Conservation (phyloP, 176 grass and related monocot genomes). For the Triticum timopheevii region DNA sequence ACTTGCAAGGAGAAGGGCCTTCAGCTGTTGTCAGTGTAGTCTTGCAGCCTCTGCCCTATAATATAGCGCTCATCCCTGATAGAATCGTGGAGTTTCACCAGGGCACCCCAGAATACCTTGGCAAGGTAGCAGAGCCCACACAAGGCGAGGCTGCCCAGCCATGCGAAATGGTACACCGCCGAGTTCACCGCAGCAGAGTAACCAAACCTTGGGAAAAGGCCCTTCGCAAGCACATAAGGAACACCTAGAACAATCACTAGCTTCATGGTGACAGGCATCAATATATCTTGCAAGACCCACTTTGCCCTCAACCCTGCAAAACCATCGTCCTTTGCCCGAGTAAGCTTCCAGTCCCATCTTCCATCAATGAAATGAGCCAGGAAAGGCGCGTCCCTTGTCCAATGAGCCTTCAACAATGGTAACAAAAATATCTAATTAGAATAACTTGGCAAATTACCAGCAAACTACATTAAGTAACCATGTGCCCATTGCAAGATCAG, state of each 20-base stretch:
- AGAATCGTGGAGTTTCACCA: constrained; percentile 48
- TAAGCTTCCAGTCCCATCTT: constrained; percentile 45
- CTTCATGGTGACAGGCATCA: constrained; percentile 41
- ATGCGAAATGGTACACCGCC: constrained; percentile 50
- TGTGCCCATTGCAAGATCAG: not conserved
- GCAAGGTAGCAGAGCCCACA: constrained; percentile 20
- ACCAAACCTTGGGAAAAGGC: constrained; percentile 43
- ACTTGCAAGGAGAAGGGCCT: not conserved
- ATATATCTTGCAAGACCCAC: constrained; percentile 45
- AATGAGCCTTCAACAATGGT: constrained; percentile 32
- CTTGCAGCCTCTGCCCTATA: constrained; percentile 48
- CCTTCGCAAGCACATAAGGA: constrained; percentile 50
- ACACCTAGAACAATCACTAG: constrained; percentile 46
- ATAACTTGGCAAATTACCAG: not conserved
- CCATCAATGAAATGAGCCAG: constrained; percentile 31
- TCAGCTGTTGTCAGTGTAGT: constrained; percentile 43
- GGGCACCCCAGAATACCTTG: constrained; percentile 27
- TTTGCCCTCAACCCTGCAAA: constrained; percentile 41
- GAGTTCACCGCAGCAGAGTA: constrained; percentile 49
- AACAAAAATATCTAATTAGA: constrained; percentile 9
- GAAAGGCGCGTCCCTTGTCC: constrained; percentile 27
- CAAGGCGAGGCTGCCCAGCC: constrained; percentile 44
- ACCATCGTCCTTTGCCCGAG: constrained; percentile 41
- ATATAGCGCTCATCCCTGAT: constrained; percentile 66
- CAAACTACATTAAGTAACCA: not conserved